phyloP scores from a whole-genome alignment of 2,329 filamentous ascomycete genomes.

The Botrytis pseudocinerea region DNA sequence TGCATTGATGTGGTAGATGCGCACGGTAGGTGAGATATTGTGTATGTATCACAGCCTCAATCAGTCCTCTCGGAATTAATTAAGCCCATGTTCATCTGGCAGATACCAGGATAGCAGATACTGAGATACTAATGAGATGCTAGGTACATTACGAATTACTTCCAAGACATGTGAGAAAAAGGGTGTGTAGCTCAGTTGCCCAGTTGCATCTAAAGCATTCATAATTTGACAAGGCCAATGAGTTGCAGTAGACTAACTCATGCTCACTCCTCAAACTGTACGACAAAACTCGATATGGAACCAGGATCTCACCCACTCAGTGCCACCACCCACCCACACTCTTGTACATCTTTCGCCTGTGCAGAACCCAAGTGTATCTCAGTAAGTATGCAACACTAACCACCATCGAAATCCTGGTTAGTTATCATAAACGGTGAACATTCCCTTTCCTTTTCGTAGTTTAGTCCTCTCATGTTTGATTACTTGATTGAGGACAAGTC shows the following conservation, averaged over 20 bases:
- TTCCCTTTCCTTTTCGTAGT: constrained; percentile 9
- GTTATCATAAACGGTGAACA: constrained; percentile 18
- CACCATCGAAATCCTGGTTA: constrained; percentile 4
- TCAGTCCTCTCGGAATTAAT: constrained; percentile 19
- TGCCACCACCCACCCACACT: constrained; percentile 4
- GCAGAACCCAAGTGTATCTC: constrained; percentile 11
- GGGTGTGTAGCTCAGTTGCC: background rate
- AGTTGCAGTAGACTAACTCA: background rate
- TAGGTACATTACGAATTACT: constrained; percentile 8
- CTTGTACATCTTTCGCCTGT: constrained; percentile 14
- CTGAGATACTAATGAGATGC: constrained; percentile 6
- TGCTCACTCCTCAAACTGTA: constrained; percentile 16
- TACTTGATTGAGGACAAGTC: background rate
- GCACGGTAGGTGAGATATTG: constrained; percentile 18
- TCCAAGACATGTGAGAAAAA: background rate
- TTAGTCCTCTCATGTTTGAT: background rate
- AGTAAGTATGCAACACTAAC: constrained; percentile 5
- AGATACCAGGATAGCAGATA: background rate
- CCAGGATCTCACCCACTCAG: background rate
- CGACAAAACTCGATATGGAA: constrained; percentile 9
- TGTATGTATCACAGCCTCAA: constrained; percentile 21
- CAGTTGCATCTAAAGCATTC: background rate
- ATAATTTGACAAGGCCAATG: background rate
- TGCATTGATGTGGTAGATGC: constrained; percentile 13
- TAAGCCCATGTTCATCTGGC: constrained; percentile 20